phyloP scores from a whole-genome alignment of 768 basidiomycete genomes.

The Phlegmacium glaucopus region DNA sequence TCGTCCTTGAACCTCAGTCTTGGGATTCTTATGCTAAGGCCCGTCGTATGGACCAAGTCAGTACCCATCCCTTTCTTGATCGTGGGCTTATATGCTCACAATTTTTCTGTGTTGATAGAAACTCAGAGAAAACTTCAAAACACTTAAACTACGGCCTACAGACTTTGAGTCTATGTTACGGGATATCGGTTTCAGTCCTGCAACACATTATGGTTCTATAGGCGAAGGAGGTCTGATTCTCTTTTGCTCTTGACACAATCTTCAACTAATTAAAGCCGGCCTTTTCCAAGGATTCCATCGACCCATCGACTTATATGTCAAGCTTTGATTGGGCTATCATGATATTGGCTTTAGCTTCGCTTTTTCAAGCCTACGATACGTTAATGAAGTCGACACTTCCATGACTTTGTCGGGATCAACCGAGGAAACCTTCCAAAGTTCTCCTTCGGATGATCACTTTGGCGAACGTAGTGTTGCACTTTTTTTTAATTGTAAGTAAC shows the following conservation, averaged over 20 bases:
- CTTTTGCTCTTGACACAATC: not conserved
- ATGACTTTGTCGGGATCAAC: too few relatives aligned
- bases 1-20: constrained; percentile 80
- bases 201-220: constrained; percentile 44
- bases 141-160: constrained; percentile 56
- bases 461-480: too few relatives aligned
- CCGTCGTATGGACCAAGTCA: constrained; percentile 60
- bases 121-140: constrained; percentile 58
- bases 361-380: too few relatives aligned
- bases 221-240: constrained; percentile 61
- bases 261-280: not conserved
- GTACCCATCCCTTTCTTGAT: constrained; percentile 1
- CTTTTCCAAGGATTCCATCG: not conserved
- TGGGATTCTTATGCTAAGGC: constrained; percentile 86
- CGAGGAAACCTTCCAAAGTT: too few relatives aligned
- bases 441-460: too few relatives aligned
- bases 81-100: not conserved
- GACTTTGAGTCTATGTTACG: constrained; percentile 55
- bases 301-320: not conserved
- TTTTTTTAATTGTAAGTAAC: too few relatives aligned
- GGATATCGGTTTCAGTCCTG: constrained; percentile 59
- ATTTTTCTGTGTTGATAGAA: constrained; percentile 24
- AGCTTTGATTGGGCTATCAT: not conserved
- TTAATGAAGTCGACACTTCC: too few relatives aligned
- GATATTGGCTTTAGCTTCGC: too few relatives aligned